Conservation (phyloP, 2,329 filamentous ascomycete species). For the Fusarium guadeloupense region DNA sequence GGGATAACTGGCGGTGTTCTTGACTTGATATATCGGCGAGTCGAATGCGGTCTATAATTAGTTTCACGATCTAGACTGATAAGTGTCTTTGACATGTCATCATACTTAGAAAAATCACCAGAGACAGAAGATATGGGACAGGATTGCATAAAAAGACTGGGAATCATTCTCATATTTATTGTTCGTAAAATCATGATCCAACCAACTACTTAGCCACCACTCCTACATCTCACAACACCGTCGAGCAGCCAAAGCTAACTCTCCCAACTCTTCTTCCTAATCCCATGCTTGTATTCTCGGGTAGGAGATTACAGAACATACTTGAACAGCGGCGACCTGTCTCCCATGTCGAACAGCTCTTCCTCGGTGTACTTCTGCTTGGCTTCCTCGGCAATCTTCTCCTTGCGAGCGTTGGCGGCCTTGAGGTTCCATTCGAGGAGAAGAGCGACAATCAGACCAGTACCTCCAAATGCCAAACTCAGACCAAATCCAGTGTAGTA, state of each 20-base stretch:
- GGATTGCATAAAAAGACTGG: no score
- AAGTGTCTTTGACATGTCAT: no score
- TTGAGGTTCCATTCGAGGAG: conserved; percentile 47
- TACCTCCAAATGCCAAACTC: conserved; percentile 45
- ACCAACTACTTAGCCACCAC: neutral
- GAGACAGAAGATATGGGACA: no score
- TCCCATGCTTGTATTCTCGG: rapidly evolving
- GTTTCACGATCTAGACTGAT: no score
- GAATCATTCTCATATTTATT: neutral
- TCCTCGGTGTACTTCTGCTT: conserved; percentile 44
- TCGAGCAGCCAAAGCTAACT: neutral
- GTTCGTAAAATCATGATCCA: conserved; percentile 4
- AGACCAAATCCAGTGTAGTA: conserved; percentile 57
- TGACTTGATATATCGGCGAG: no score
- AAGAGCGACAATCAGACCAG: conserved; percentile 43
- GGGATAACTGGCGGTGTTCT: no score
- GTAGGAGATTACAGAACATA: conserved; percentile 36
- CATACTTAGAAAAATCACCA: no score
- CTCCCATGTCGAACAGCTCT: conserved; percentile 47
- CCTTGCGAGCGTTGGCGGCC: conserved; percentile 42
- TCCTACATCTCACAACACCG: neutral
- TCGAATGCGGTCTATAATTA: no score
- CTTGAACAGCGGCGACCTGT: conserved; percentile 47
- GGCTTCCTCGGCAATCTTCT: conserved; percentile 42
- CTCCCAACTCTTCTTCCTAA: neutral